phyloP scores from a whole-genome alignment of 768 basidiomycete species.

The Tricholoma flavovirens region DNA sequence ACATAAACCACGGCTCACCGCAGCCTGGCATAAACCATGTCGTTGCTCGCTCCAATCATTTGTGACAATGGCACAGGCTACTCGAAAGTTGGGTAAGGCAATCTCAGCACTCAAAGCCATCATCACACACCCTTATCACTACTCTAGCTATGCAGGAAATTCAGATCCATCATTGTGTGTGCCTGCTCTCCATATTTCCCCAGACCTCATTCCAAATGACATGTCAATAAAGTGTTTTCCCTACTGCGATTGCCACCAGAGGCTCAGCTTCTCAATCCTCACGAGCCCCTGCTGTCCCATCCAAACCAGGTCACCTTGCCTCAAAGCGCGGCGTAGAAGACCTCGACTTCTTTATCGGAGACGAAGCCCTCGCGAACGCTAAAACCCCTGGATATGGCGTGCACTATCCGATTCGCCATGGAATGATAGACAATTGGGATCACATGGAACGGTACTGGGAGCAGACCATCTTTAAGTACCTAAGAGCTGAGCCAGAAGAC shows the following conservation, averaged over 20 bases:
- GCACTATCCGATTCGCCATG: constrained; percentile 95
- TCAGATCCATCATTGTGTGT: constrained; percentile 96
- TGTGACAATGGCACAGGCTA: constrained; percentile 98
- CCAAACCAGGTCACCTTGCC: constrained; percentile 87
- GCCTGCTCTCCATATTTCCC: constrained; percentile 6
- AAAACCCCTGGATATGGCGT: constrained; percentile 93
- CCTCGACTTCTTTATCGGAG: constrained; percentile 99
- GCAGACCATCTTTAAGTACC: constrained; percentile 99
- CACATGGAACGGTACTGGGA: constrained; percentile 99
- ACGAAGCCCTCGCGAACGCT: constrained; percentile 92
- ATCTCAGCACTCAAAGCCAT: not conserved
- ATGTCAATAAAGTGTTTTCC: constrained; percentile 68
- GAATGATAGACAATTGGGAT: constrained; percentile 98
- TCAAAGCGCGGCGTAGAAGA: constrained; percentile 98
- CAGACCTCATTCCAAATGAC: constrained; percentile 4
- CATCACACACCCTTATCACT: constrained; percentile 3
- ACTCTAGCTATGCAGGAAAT: constrained; percentile 87
- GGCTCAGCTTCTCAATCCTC: constrained; percentile 59
- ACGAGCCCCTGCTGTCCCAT: constrained; percentile 71
- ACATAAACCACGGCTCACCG: no score
- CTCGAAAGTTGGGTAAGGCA: constrained; percentile 89
- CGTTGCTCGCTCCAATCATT: constrained; percentile 86
- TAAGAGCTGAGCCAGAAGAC: constrained; percentile 97
- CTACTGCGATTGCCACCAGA: constrained; percentile 92
- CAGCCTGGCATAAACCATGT: constrained; percentile 52